Base-by-base conservation (phyloP, 1,284 basidiomycete genomes). In the Athelia psychrophila region DNA sequence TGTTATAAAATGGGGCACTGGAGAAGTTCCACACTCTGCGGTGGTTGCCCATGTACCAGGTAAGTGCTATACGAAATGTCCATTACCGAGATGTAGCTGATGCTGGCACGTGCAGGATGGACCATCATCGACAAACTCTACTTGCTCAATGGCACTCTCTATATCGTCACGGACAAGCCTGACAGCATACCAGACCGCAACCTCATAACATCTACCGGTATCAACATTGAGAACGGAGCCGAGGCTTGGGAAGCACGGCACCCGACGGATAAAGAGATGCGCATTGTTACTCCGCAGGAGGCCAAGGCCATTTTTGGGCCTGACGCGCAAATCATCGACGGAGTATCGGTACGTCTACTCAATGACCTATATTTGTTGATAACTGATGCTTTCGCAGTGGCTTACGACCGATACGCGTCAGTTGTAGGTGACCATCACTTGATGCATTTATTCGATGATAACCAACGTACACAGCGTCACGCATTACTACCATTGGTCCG, bases 401-500 rank as follows among this genome's bases (percentile, higher is more conserved):
- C 71, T 93, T 12, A 76, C 86, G 32, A 94, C 93, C 59, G 93
- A 95, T 59, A 84, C 88, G 3, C 79, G 82, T 22, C 92, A 95
- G 76, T 95, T 83, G 91, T 91, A 66, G 64, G 79, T 75, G 20
- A 47, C 16, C 33, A 24, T 38, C 13, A 38, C 32, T 48, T 47
- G 19, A 44, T 3, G 16, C 13, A 12, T 50, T 30, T 24, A 19
- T 10, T 12, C 30, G 36, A 48, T 61, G 19, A 60, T 16, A 40
- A 25, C 52, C 12, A 44, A 45, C 10, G 6, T 24, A 20, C 44
- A 32, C 50, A 89, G 88, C 66, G 78, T 92, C 54, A 84, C 83
- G 0, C 88, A 91, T 64, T 90, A 90, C 61, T 91, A 90, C 64
- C 87, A 91, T 61, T 94, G 88, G 80, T 84, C 88, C 25, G 93